These are phyloP conservation scores for Saksenaea oblongispora DNA, from an alignment of 371 early-diverging fungal species.

Conservation along the genomic window DNA sequence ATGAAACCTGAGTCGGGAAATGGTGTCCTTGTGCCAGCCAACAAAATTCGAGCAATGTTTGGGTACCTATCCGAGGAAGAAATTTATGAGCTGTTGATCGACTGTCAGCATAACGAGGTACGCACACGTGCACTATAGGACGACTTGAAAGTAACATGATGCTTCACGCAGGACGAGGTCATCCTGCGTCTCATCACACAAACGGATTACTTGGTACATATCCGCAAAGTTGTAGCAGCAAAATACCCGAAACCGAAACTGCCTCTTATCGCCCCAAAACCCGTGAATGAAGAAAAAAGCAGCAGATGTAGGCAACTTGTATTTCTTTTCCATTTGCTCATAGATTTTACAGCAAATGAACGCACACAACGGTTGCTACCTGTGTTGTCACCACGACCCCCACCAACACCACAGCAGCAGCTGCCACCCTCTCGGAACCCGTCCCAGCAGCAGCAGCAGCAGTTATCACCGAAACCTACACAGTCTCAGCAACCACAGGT, in stretches of 20 bases:
- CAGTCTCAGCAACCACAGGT: no score
- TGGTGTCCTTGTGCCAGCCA: neutral
- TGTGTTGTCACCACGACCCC: neutral
- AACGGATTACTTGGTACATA: constrained; percentile 63
- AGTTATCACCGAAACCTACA: neutral
- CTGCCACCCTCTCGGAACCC: neutral
- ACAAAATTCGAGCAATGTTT: constrained; percentile 68
- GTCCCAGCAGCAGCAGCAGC: neutral
- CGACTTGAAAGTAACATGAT: neutral
- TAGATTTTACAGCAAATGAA: neutral
- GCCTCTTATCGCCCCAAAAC: neutral
- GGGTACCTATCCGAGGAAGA: constrained; percentile 73
- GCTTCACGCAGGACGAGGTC: constrained; percentile 57
- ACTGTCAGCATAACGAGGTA: constrained; percentile 77
- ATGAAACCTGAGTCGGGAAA: neutral
- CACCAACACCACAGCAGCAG: neutral
- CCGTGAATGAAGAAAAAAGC: neutral
- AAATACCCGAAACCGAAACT: neutral
- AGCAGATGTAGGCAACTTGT: neutral
- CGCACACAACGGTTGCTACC: neutral
- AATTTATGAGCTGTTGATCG: constrained; percentile 74
- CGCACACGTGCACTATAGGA: neutral
- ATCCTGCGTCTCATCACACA: constrained; percentile 71
- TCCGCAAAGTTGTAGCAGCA: constrained; percentile 58
- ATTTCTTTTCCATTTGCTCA: neutral